Evolutionary conservation across 805 yeast genomes (phyloP), one percentile per base, ranked within the genome.

Genomic region (Cyberlindnera suaveolens): DNA sequence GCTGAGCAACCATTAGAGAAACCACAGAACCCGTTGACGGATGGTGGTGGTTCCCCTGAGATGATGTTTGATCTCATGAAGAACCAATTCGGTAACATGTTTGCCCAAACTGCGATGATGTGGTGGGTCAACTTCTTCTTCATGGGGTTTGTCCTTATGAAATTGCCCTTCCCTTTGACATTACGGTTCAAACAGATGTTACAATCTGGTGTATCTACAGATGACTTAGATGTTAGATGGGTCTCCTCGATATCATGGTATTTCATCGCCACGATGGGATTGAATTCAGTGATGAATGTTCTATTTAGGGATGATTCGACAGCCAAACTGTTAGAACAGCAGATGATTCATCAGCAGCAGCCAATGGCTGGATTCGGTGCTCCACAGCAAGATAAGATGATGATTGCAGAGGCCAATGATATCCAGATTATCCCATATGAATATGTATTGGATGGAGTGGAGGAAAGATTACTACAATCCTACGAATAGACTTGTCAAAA

Each of bases 201-300:
- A 35, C 99, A 93, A 64, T 78, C 77, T 26, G 96, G 97, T 7
- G 83, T 93, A 13, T 74, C 72, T 45, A 89, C 98, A 1, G 73
- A 82, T 1, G 95, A 91, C 55, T 69, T 93, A 45, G 93, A 90
- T 58, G 96, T 82, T 8, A 70, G 95, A 23, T 93, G 96, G 79
- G 98, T 93, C 15, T 82, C 93, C 31, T 81, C 96, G 3, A 83
- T 93, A 17, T 88, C 97, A 5, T 93, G 98, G 98, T 93, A 91
- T 62, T 86, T 93, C 61, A 85, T 91, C 42, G 85, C 88, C 43
- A 76, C 88, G 47, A 63, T 90, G 40, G 98, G 98, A 26, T 72
- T 93, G 47, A 77, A 78, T 51, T 84, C 96, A 0, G 80, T 93
- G 2, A 84, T 82, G 60, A 74, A 85, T 32, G 71, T 91, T 41